phyloP scores from a whole-genome alignment of 768 basidiomycete species.

The Zangia roseola region DNA sequence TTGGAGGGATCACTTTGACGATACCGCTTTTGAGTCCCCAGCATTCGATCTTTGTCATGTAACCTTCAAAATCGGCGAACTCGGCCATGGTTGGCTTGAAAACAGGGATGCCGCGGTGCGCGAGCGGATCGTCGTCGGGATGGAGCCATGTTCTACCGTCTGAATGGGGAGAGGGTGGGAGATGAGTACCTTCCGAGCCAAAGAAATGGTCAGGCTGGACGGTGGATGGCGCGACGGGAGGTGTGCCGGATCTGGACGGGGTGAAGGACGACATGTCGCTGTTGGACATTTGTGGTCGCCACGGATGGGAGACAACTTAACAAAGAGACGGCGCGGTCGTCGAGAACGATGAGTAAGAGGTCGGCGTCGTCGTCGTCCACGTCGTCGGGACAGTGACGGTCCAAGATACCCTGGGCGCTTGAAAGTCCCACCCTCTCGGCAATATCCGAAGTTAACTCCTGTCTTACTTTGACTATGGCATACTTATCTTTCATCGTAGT shows the following conservation, averaged over 20 bases:
- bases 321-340: not conserved
- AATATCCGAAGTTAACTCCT: conserved; percentile 1
- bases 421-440: conserved; percentile 4
- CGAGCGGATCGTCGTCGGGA: conserved; percentile 78
- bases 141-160: conserved; percentile 66
- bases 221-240: conserved; percentile 39
- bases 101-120: conserved; percentile 90
- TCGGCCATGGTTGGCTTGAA: conserved; percentile 94
- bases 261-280: conserved; percentile 34
- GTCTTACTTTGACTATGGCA: too few relatives aligned
- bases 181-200: conserved; percentile 43
- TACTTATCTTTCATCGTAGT: too few relatives aligned
- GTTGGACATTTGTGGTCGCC: conserved; percentile 19
- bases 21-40: conserved; percentile 94
- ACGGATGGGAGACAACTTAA: conserved; percentile 1
- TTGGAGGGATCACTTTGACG: conserved; percentile 93
- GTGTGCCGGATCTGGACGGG: conserved; percentile 50
- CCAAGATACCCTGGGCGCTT: conserved; percentile 13
- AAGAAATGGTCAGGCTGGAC: conserved; percentile 87
- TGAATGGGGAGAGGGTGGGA: conserved; percentile 61
- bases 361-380: not conserved
- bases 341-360: not conserved
- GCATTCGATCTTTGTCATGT: conserved; percentile 80
- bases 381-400: conserved; percentile 9
- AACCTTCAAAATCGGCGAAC: conserved; percentile 88